Evolutionary conservation across 805 yeast genomes (phyloP), one percentile per base, ranked within the genome.

Genomic region (Candida gorgasii): DNA sequence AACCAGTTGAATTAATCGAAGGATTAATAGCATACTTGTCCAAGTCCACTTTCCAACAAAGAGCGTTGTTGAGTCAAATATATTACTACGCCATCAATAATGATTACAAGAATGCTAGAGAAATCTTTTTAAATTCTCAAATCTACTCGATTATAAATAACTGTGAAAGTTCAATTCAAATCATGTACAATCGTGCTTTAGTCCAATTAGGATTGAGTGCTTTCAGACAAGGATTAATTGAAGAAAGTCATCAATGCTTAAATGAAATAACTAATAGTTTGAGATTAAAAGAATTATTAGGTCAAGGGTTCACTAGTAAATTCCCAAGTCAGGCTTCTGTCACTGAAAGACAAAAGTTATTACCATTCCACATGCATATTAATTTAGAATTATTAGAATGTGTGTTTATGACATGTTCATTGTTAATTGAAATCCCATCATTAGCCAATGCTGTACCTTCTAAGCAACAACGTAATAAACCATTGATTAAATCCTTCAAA

Each of bases 351-450:
- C 92, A 84, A 67, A 82, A 90, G 62, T 78, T 89, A 62, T 75
- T 93, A 62, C 99, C 99, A 45, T 93, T 86, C 84, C 99, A 93
- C 71, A 89, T 89, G 86, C 99, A 93, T 70, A 92, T 93, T 65
- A 93, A 93, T 69, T 74, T 92, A 55, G 98, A 95, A 73, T 80
- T 93, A 58, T 77, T 93, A 52, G 99, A 93, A 69, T 86, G 95
- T 62, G 96, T 88, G 36, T 92, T 85, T 76, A 79, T 89, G 74
- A 93, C 98, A 9, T 76, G 88, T 45, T 87, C 96, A 22, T 73
- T 93, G 67, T 78, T 93, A 60, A 79, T 88, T 52, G 99, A 95
- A 73, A 83, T 93, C 47, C 99, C 99, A 27, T 81, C 79, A 59
- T 80, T 89, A 55, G 74, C 73, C 72, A 95, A 95, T 20, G 84